These are phyloP conservation scores for Barnettozyma pratensis DNA, from an alignment of 805 yeast genomes.

Conservation along the genomic window DNA sequence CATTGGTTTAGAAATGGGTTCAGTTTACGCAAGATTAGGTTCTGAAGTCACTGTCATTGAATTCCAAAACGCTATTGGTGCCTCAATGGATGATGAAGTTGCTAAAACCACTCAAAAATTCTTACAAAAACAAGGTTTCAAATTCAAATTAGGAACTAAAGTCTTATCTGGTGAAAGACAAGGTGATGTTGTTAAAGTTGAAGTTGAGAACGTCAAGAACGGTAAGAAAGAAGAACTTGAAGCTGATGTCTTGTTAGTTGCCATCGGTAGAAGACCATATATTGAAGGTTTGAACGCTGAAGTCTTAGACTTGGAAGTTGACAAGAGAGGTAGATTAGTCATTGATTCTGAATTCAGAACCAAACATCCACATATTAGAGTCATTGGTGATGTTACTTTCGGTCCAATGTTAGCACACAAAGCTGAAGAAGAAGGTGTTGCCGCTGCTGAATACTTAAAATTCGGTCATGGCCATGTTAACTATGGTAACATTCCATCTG, in stretches of 20 bases:
- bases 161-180: slow-evolving; percentile 82
- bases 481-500: slow-evolving; percentile 96
- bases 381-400: slow-evolving; percentile 96
- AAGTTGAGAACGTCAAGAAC: slow-evolving; percentile 82
- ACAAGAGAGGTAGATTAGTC: slow-evolving; percentile 87
- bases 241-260: slow-evolving; percentile 91
- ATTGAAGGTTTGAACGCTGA: slow-evolving; percentile 87
- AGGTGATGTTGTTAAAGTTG: slow-evolving; percentile 83
- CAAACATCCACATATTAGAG: slow-evolving; percentile 88
- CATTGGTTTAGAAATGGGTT: slow-evolving; percentile 98
- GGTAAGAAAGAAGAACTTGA: slow-evolving; percentile 77
- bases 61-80: slow-evolving; percentile 89
- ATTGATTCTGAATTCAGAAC: slow-evolving; percentile 93
- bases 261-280: slow-evolving; percentile 98
- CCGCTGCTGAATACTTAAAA: slow-evolving; percentile 94
- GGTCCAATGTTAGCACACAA: slow-evolving; percentile 99
- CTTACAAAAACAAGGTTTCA: slow-evolving; percentile 90
- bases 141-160: slow-evolving; percentile 89
- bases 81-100: slow-evolving; percentile 97
- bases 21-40: slow-evolving; percentile 94
- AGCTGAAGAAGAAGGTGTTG: slow-evolving; percentile 99
- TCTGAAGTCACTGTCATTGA: slow-evolving; percentile 93
- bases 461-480: slow-evolving; percentile 96
- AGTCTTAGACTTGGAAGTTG: slow-evolving; percentile 82
- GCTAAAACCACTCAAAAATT: slow-evolving; percentile 86